Conservation (phyloP, 768 basidiomycete genomes). For the Tylopilus vinaceipallidus region DNA sequence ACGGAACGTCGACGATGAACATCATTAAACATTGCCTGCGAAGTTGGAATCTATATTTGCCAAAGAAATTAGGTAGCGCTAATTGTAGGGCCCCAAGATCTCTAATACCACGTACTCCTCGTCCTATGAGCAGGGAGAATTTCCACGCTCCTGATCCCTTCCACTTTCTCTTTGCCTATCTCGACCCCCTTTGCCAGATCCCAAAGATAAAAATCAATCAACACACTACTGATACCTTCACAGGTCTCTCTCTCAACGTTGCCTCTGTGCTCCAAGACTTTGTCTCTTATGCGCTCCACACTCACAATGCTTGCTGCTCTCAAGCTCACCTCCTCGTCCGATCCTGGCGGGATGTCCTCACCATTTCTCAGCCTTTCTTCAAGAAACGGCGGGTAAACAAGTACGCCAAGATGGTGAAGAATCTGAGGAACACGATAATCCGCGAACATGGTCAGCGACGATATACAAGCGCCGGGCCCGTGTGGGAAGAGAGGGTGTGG, state of each 20-base stretch:
- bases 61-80: constrained; percentile 7
- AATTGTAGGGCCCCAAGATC: constrained; percentile 9
- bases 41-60: too few relatives aligned
- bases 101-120: constrained; percentile 83
- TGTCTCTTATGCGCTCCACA: constrained; percentile 69
- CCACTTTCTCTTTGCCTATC: constrained; percentile 53
- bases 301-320: constrained; percentile 79
- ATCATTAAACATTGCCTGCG: constrained; percentile 1
- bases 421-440: constrained; percentile 93
- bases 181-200: constrained; percentile 80
- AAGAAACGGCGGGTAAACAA: constrained; percentile 67
- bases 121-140: constrained; percentile 75
- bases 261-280: constrained; percentile 41
- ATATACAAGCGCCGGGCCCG: constrained; percentile 53
- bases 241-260: constrained; percentile 24
- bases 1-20: neutral
- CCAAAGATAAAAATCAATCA: constrained; percentile 93
- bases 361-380: constrained; percentile 47
- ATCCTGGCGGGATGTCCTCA: constrained; percentile 50
- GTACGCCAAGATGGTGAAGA: constrained; percentile 75
- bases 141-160: constrained; percentile 53
- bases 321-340: constrained; percentile 70
- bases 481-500: constrained; percentile 76
- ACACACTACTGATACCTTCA: constrained; percentile 59
- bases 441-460: constrained; percentile 87